Evolutionary conservation across 2,329 filamentous ascomycete species (phyloP).

Genomic region (Raffaelea albimanens): DNA sequence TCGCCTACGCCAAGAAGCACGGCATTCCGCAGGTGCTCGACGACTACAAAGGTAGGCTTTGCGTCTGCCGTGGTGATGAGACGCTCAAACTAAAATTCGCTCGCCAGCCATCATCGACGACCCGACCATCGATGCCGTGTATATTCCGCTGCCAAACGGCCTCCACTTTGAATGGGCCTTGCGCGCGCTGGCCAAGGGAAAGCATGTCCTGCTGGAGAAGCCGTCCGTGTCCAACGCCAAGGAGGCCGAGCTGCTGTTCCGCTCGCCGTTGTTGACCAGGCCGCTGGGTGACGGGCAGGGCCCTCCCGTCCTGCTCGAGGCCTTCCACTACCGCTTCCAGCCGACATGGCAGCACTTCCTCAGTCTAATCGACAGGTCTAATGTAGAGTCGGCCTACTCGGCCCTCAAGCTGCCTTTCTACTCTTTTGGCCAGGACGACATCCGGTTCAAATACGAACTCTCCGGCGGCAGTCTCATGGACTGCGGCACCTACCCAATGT

Average conservation of each 20-base stretch:
- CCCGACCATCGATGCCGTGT: conserved; percentile 37
- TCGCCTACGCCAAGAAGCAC: conserved; percentile 40
- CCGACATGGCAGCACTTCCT: conserved; percentile 35
- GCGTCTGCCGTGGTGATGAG: neutral
- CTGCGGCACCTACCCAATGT: conserved; percentile 25
- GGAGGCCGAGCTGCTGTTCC: conserved; percentile 36
- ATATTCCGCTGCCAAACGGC: conserved; percentile 37
- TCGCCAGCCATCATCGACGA: conserved; percentile 16
- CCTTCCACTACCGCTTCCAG: conserved; percentile 41
- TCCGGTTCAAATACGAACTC: conserved; percentile 18
- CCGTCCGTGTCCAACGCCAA: conserved; percentile 33
- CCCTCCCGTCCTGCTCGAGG: conserved; percentile 42
- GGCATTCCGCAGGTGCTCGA: conserved; percentile 38
- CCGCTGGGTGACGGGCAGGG: too few species aligned
- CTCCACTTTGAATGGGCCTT: conserved; percentile 37
- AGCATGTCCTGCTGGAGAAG: conserved; percentile 48
- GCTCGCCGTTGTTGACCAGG: conserved; percentile 22
- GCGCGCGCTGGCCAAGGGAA: conserved; percentile 36
- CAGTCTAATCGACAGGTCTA: conserved; percentile 24
- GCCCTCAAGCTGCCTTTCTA: conserved; percentile 20
- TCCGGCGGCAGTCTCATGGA: conserved; percentile 22
- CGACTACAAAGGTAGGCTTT: conserved; percentile 32
- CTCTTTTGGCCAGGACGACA: conserved; percentile 26
- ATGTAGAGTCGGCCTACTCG: conserved; percentile 25
- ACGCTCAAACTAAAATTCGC: neutral